These are phyloP conservation scores for Mycena rebaudengoi DNA, from an alignment of 768 basidiomycete species.

Conservation along the genomic window DNA sequence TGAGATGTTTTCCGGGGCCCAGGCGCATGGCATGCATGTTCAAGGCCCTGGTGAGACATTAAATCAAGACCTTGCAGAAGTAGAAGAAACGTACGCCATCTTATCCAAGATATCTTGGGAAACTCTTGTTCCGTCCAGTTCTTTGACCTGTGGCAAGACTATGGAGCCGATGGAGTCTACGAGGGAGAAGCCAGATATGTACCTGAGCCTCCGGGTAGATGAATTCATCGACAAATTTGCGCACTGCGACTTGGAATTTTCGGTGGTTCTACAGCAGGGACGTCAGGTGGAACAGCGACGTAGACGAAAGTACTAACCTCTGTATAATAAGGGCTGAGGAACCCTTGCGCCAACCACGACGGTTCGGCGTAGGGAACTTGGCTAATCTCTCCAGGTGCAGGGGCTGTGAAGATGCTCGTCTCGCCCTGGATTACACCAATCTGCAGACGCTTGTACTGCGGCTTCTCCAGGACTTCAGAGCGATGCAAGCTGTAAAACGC, in stretches of 20 bases:
- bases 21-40: slow-evolving; percentile 92
- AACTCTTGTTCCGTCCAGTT: slow-evolving; percentile 89
- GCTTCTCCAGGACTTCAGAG: slow-evolving; percentile 70
- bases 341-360: slow-evolving; percentile 73
- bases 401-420: slow-evolving; percentile 55
- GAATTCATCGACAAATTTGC: slow-evolving; percentile 73
- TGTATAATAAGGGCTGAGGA: slow-evolving; percentile 77
- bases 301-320: slow-evolving; percentile 54
- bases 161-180: slow-evolving; percentile 29
- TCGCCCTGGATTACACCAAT: slow-evolving; percentile 73
- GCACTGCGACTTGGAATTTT: slow-evolving; percentile 61
- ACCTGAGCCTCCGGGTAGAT: slow-evolving; percentile 59
- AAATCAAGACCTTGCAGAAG: slow-evolving; percentile 59
- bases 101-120: slow-evolving; percentile 80
- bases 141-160: slow-evolving; percentile 66
- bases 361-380: slow-evolving; percentile 84
- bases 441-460: slow-evolving; percentile 70
- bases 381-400: slow-evolving; percentile 62
- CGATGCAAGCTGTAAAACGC: slow-evolving; percentile 83
- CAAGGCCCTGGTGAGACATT: slow-evolving; percentile 51
- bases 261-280: slow-evolving; percentile 58
- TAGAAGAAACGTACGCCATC: slow-evolving; percentile 83
- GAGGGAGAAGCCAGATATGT: background rate
- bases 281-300: background rate
- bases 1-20: slow-evolving; percentile 93